Evolutionary conservation across 1,284 basidiomycete species (phyloP).

Genomic region (Puccinia triticina): DNA sequence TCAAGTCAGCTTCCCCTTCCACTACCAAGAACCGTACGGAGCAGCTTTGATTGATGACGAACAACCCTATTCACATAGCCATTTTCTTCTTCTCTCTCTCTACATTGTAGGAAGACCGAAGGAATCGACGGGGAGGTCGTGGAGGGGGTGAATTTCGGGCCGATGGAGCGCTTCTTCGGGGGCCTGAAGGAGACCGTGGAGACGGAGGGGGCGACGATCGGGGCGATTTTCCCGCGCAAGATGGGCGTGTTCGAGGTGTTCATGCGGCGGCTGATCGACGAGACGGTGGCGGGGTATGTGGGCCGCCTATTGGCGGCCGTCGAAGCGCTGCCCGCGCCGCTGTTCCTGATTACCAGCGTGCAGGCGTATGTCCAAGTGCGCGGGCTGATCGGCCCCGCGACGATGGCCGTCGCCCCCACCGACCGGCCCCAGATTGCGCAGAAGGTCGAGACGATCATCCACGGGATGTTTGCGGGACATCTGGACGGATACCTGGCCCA

Average conservation of each 20-base stretch:
- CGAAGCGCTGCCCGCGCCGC: constrained; percentile 71
- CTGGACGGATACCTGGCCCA: constrained; percentile 97
- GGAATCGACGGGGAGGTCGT: constrained; percentile 57
- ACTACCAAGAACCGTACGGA: not conserved
- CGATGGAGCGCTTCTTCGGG: constrained; percentile 89
- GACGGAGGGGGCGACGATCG: constrained; percentile 77
- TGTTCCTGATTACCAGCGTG: constrained; percentile 81
- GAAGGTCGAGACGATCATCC: constrained; percentile 77
- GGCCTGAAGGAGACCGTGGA: constrained; percentile 70
- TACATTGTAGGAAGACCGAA: constrained; percentile 53
- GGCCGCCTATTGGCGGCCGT: constrained; percentile 75
- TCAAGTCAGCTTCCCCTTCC: constrained; percentile 68
- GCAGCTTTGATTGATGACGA: not conserved
- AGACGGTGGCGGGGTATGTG: constrained; percentile 82
- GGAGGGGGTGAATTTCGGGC: constrained; percentile 75
- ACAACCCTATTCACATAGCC: not conserved
- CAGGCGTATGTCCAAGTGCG: constrained; percentile 86
- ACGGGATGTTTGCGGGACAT: constrained; percentile 87
- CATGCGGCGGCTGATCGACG: constrained; percentile 73
- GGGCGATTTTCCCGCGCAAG: constrained; percentile 79
- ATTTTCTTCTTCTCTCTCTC: not conserved
- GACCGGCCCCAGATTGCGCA: constrained; percentile 59
- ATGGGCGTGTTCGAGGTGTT: constrained; percentile 75
- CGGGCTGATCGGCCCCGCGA: constrained; percentile 73
- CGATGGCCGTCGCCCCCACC: constrained; percentile 63